phyloP scores from a whole-genome alignment of 1,284 basidiomycete species.

The Tilletiaria anomala region DNA sequence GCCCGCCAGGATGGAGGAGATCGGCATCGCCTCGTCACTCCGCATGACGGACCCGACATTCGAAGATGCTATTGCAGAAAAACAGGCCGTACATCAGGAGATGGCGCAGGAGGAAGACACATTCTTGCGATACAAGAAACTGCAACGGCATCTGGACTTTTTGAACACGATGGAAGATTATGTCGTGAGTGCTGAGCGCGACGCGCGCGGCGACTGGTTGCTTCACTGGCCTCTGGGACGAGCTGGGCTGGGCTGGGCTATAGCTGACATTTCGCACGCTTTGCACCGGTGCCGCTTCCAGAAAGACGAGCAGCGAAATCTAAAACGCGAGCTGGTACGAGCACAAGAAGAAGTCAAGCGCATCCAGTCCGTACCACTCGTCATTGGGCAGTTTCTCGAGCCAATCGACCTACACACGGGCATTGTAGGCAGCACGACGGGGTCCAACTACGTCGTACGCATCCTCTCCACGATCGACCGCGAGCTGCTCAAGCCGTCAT shows the following conservation, averaged over 20 bases:
- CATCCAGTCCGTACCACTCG: constrained; percentile 96
- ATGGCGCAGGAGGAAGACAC: constrained; percentile 28
- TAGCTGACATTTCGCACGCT: too few species aligned
- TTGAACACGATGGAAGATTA: constrained; percentile 49
- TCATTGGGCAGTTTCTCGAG: constrained; percentile 98
- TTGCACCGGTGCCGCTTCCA: too few species aligned
- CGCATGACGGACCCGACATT: constrained; percentile 19
- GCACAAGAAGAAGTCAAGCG: constrained; percentile 99
- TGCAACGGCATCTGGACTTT: constrained; percentile 39
- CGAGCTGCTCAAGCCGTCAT: constrained; percentile 90
- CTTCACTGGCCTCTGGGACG: too few species aligned
- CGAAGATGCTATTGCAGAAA: constrained; percentile 25
- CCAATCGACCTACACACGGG: constrained; percentile 95
- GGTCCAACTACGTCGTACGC: constrained; percentile 94
- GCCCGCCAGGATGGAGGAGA: constrained; percentile 30
- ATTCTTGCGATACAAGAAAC: constrained; percentile 36
- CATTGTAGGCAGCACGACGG: constrained; percentile 95
- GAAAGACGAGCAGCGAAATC: constrained; percentile 96
- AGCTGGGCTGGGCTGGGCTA: too few species aligned
- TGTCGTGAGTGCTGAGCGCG: too few species aligned
- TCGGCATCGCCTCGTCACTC: constrained; percentile 22
- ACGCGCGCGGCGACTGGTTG: too few species aligned
- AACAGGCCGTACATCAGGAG: constrained; percentile 24
- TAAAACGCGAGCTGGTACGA: constrained; percentile 91
- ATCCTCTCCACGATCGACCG: constrained; percentile 94